phyloP scores from a whole-genome alignment of 2,329 filamentous ascomycete species.

The Hymenoscyphus albidus region DNA sequence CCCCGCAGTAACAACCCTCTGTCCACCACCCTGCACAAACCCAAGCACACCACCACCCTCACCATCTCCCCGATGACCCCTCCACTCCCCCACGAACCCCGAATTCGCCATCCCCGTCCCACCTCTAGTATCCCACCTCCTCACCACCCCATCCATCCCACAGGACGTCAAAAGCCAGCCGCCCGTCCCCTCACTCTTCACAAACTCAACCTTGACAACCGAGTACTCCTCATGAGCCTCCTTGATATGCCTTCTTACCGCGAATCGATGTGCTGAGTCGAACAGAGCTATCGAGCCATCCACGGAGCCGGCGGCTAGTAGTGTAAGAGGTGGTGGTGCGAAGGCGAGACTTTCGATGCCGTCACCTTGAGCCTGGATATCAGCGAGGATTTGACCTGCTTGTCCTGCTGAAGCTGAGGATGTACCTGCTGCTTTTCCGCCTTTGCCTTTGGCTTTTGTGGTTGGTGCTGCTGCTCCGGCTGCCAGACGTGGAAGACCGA shows the following conservation, averaged over 20 bases:
- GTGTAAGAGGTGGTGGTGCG: slow-evolving; percentile 47
- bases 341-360: slow-evolving; percentile 76
- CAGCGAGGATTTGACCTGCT: slow-evolving; percentile 72
- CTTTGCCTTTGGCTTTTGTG: slow-evolving; percentile 30
- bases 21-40: slow-evolving; percentile 80
- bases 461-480: slow-evolving; percentile 25
- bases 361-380: slow-evolving; percentile 73
- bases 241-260: slow-evolving; percentile 75
- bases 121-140: slow-evolving; percentile 78
- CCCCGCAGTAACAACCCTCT: slow-evolving; percentile 79
- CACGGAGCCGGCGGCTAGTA: slow-evolving; percentile 64
- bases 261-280: slow-evolving; percentile 81
- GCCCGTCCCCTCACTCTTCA: slow-evolving; percentile 47
- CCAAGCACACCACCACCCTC: slow-evolving; percentile 86
- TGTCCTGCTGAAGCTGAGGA: slow-evolving; percentile 44
- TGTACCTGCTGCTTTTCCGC: slow-evolving; percentile 38
- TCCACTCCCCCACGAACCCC: slow-evolving; percentile 82
- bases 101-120: slow-evolving; percentile 63
- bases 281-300: slow-evolving; percentile 80
- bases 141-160: slow-evolving; percentile 87
- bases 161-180: slow-evolving; percentile 77
- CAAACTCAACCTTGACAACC: slow-evolving; percentile 90
- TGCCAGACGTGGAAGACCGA: slow-evolving; percentile 68
- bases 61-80: slow-evolving; percentile 77
- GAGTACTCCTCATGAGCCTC: slow-evolving; percentile 84